A percentile compares a stretch with the other conserved stretches of the same genome.
Evolutionary conservation across 1,139 yeast genomes (phyloP).

Genomic region (Hansenula sp.): DNA sequence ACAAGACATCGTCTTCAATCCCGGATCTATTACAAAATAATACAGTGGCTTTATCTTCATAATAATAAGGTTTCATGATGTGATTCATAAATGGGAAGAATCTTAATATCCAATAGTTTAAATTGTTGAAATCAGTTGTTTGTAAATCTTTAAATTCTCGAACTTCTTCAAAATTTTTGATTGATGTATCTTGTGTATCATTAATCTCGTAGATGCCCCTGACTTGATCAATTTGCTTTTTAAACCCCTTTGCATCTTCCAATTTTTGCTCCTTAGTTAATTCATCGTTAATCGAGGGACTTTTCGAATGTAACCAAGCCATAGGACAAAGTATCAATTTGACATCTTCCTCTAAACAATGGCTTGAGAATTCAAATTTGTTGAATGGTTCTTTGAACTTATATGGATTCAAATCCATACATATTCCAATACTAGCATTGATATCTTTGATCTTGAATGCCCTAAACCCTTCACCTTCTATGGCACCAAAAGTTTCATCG

Average conservation of each 20-base stretch:
- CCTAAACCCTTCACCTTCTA: conserved; percentile 42
- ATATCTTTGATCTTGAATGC: conserved; percentile 7
- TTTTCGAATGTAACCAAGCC: conserved; percentile 74
- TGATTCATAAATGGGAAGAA: conserved; percentile 60
- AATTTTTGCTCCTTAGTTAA: conserved; percentile 14
- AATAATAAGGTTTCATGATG: conserved; percentile 24
- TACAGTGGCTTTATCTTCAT: conserved; percentile 25
- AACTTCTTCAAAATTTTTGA: neutral
- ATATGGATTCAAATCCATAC: conserved; percentile 93
- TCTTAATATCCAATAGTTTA: conserved; percentile 70
- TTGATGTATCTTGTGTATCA: conserved; percentile 4
- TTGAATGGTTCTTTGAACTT: conserved; percentile 61
- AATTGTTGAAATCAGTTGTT: conserved; percentile 34
- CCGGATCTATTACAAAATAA: conserved; percentile 73
- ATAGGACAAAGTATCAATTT: conserved; percentile 71
- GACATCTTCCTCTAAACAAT: conserved; percentile 45
- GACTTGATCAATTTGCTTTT: conserved; percentile 12
- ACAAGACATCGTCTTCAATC: conserved; percentile 62
- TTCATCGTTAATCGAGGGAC: conserved; percentile 35
- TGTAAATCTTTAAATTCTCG: conserved; percentile 13
- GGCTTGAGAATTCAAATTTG: conserved; percentile 43
- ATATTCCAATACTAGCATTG: conserved; percentile 40
- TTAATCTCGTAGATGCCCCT: conserved; percentile 14
- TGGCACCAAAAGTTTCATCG: conserved; percentile 79
- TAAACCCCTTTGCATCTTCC: conserved; percentile 15